Evolutionary conservation across 2,329 filamentous ascomycete species (phyloP).

Genomic region (Zalaria sp.): DNA sequence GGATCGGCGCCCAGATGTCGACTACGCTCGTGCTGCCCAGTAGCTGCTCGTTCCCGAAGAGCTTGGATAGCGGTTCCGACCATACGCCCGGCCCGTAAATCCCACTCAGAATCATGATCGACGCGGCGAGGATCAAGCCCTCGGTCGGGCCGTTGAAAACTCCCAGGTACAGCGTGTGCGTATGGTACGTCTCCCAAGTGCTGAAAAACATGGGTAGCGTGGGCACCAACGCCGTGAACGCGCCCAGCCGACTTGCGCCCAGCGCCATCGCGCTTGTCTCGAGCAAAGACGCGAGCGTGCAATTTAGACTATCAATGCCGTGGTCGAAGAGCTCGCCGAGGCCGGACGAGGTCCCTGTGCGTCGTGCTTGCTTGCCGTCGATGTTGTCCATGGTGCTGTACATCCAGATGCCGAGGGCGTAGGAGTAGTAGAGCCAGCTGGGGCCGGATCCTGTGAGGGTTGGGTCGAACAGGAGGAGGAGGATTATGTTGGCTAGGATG

Average conservation of each 20-base stretch:
- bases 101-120: conserved; percentile 75
- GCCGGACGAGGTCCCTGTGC: conserved; percentile 88
- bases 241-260: conserved; percentile 68
- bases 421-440: conserved; percentile 73
- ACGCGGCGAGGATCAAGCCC: conserved; percentile 76
- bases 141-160: conserved; percentile 97
- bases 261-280: conserved; percentile 90
- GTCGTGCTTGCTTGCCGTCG: conserved; percentile 90
- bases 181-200: conserved; percentile 99
- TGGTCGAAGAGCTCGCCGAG: conserved; percentile 97
- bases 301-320: conserved; percentile 96
- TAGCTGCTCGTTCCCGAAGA: conserved; percentile 48
- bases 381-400: conserved; percentile 99
- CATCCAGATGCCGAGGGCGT: conserved; percentile 93
- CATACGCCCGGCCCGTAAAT: conserved; percentile 81
- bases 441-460: conserved; percentile 86
- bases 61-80: conserved; percentile 57
- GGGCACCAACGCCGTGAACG: conserved; percentile 82
- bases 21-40: conserved; percentile 63
- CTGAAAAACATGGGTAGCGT: conserved; percentile 98
- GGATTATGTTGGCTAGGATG: conserved; percentile 69
- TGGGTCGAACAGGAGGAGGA: conserved; percentile 68
- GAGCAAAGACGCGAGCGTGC: conserved; percentile 79
- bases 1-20: conserved; percentile 68
- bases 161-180: conserved; percentile 89